Conservation (phyloP, 768 basidiomycete genomes). For the Cystobasidium onofrii region DNA sequence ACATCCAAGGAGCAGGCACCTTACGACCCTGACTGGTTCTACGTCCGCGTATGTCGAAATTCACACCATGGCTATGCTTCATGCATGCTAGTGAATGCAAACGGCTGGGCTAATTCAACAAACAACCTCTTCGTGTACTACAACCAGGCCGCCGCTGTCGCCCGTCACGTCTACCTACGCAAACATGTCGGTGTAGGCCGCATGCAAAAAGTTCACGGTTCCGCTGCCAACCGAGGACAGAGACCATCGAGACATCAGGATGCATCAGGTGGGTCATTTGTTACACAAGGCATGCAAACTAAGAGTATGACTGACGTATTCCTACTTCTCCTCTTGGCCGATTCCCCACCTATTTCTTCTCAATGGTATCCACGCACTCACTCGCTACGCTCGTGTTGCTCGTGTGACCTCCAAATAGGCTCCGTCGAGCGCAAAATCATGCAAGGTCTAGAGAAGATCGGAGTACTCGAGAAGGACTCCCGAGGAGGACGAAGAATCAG, state of each 20-base stretch:
- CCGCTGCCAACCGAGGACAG: slow-evolving; percentile 89
- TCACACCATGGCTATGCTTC: neutral
- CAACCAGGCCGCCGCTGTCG: slow-evolving; percentile 65
- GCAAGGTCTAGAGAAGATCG: slow-evolving; percentile 97
- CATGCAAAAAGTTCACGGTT: slow-evolving; percentile 91
- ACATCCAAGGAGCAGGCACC: slow-evolving; percentile 96
- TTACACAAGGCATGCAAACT: too few relatives aligned
- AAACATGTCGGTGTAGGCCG: slow-evolving; percentile 49
- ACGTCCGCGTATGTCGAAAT: slow-evolving; percentile 71
- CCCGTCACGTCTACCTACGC: slow-evolving; percentile 98
- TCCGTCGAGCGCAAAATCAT: slow-evolving; percentile 90
- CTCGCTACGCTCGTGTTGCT: neutral
- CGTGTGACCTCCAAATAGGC: slow-evolving; percentile 44
- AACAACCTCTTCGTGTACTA: neutral
- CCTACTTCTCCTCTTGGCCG: too few relatives aligned
- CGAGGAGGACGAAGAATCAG: slow-evolving; percentile 83
- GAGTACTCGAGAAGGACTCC: slow-evolving; percentile 88
- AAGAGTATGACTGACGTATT: too few relatives aligned
- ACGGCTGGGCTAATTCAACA: too few relatives aligned
- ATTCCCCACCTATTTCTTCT: too few relatives aligned
- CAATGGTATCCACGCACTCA: neutral
- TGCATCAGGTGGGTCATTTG: slow-evolving; percentile 55
- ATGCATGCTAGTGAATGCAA: too few relatives aligned
- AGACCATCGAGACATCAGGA: slow-evolving; percentile 89
- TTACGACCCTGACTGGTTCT: slow-evolving; percentile 99